Conservation (phyloP, 2,329 filamentous ascomycete genomes). For the Harringtonia aguacate region DNA sequence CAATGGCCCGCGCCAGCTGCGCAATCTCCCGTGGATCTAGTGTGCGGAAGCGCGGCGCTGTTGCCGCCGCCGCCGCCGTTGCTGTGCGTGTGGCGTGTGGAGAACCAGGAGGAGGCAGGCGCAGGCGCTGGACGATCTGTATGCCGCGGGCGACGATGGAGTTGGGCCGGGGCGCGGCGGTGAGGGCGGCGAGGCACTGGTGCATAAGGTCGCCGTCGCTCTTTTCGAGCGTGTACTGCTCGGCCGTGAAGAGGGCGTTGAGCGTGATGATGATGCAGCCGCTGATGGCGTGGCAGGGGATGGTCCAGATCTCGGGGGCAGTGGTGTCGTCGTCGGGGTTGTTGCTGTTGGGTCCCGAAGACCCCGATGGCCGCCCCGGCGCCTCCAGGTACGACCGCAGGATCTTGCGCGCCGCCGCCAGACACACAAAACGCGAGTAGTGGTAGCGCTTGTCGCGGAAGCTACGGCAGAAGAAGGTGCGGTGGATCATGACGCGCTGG, state of each 20-base stretch:
- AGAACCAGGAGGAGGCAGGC: too few species aligned
- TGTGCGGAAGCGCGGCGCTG: background rate
- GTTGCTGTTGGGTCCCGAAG: too few species aligned
- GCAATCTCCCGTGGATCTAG: background rate
- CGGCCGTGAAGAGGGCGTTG: background rate
- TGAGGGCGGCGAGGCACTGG: background rate
- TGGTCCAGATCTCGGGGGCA: conserved; percentile 1
- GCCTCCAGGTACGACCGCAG: background rate
- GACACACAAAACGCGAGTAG: conserved; percentile 1
- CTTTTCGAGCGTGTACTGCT: conserved; percentile 1
- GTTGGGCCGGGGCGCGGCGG: background rate
- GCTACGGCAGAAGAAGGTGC: conserved; percentile 1
- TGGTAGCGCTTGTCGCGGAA: conserved; percentile 2
- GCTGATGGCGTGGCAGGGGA: conserved; percentile 1
- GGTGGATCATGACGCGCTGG: conserved; percentile 2
- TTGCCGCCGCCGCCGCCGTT: too few species aligned
- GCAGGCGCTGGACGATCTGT: conserved; percentile 1
- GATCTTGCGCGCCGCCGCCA: conserved; percentile 1
- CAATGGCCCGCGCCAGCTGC: background rate
- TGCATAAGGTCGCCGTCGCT: background rate
- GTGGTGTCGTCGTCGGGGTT: background rate
- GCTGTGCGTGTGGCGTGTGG: too few species aligned
- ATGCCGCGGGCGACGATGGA: conserved; percentile 1
- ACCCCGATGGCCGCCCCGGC: too few species aligned
- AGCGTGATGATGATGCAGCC: conserved; percentile 2